Evolutionary conservation across 768 basidiomycete genomes (phyloP).

Genomic region (Russula brevipes): DNA sequence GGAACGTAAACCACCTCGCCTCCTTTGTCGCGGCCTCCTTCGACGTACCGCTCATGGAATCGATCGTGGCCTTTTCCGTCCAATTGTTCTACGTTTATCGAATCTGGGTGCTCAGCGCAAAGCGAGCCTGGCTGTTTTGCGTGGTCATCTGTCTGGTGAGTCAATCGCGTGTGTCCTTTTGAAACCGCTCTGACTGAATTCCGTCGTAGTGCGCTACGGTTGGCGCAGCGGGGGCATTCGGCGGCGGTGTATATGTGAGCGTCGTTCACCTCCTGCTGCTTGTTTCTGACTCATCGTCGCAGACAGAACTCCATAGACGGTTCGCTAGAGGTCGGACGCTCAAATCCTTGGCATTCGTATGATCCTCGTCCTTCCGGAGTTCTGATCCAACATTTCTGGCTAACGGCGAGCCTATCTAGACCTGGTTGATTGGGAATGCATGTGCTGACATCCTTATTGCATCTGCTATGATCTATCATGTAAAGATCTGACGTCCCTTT

Average conservation of each 20-base stretch:
- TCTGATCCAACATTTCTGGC: background rate
- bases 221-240: background rate
- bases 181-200: too few species aligned
- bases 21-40: constrained; percentile 24
- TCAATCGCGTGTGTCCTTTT: background rate
- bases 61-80: constrained; percentile 3
- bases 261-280: too few species aligned
- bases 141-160: constrained; percentile 4
- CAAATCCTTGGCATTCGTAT: background rate
- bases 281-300: background rate
- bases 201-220: background rate
- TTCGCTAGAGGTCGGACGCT: background rate
- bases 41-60: constrained; percentile 3
- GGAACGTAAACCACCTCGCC: constrained; percentile 27
- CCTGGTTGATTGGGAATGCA: constrained; percentile 7
- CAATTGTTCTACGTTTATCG: constrained; percentile 9
- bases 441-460: constrained; percentile 5
- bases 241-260: background rate
- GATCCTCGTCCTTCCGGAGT: background rate
- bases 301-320: background rate
- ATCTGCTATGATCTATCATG: constrained; percentile 5
- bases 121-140: background rate
- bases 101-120: constrained; percentile 1
- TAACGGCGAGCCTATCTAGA: background rate
- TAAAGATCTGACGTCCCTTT: background rate